Percentiles rank a stretch among this genome's conserved stretches.
phyloP scores from a whole-genome alignment of 192 early-diverging fungal species.

The Helicostylum pulchrum region DNA sequence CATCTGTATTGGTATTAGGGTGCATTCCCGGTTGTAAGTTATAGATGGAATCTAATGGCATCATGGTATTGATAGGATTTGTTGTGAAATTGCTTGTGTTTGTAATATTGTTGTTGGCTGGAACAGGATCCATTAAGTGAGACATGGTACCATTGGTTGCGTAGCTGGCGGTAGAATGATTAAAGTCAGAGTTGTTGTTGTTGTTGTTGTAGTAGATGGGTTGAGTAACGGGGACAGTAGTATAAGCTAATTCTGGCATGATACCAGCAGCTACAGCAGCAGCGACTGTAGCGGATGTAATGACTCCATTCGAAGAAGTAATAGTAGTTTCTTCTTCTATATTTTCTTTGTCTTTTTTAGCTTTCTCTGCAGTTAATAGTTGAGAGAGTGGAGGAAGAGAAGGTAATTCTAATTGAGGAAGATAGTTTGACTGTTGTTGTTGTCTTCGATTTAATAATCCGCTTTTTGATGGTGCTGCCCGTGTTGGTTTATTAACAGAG shows the following conservation, averaged over 20 bases:
- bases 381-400: slow-evolving; percentile 24
- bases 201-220: slow-evolving; percentile 4
- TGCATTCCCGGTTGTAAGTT: too few relatives aligned
- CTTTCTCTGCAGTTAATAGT: slow-evolving; percentile 6
- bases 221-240: not conserved
- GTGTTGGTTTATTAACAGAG: not conserved
- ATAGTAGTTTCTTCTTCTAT: not conserved
- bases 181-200: not conserved
- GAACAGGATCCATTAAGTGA: not conserved
- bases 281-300: not conserved
- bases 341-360: not conserved
- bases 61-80: too few relatives aligned
- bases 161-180: not conserved
- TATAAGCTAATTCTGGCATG: not conserved
- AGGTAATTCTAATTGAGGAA: slow-evolving; percentile 18
- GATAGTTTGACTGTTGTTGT: slow-evolving; percentile 1
- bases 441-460: slow-evolving; percentile 8
- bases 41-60: too few relatives aligned
- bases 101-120: slow-evolving; percentile 11
- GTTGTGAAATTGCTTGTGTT: not conserved
- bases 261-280: not conserved
- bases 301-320: not conserved
- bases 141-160: not conserved
- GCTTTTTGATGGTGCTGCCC: not conserved
- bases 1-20: too few relatives aligned